These are phyloP conservation scores for Trametes elegans DNA, from an alignment of 768 basidiomycete genomes.

Conservation along the genomic window DNA sequence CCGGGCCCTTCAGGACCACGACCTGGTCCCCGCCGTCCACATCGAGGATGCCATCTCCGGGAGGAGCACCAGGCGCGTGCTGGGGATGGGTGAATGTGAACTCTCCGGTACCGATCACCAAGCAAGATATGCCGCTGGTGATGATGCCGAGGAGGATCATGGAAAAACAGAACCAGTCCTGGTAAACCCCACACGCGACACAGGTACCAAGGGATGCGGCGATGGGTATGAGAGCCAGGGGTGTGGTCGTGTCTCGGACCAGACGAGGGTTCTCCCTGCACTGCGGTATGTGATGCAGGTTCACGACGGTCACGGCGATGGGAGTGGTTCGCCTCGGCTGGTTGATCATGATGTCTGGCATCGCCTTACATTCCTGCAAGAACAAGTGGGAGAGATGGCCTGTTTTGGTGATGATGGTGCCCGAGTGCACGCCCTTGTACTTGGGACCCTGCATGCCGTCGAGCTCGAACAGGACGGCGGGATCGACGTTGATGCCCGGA, in stretches of 20 bases:
- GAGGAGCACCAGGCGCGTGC: slow-evolving; percentile 1
- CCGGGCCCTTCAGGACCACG: slow-evolving; percentile 12
- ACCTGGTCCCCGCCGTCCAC: neutral
- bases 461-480: slow-evolving; percentile 15
- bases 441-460: slow-evolving; percentile 9
- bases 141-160: slow-evolving; percentile 18
- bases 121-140: too few species aligned
- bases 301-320: slow-evolving; percentile 4
- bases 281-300: neutral
- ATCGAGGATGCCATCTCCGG: slow-evolving; percentile 5
- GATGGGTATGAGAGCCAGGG: slow-evolving; percentile 12
- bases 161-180: slow-evolving; percentile 15
- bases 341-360: neutral
- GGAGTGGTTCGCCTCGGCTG: neutral
- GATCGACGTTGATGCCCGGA: slow-evolving; percentile 15
- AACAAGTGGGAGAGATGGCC: slow-evolving; percentile 13
- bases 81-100: slow-evolving; percentile 3
- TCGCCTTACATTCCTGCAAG: slow-evolving; percentile 10
- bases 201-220: slow-evolving; percentile 3
- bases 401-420: slow-evolving; percentile 12
- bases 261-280: slow-evolving; percentile 1
- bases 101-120: neutral
- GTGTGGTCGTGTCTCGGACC: slow-evolving; percentile 7
- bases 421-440: slow-evolving; percentile 15
- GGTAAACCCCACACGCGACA: slow-evolving; percentile 6